Conservation (phyloP, 1,284 basidiomycete species). For the Prillingera fragicola region DNA sequence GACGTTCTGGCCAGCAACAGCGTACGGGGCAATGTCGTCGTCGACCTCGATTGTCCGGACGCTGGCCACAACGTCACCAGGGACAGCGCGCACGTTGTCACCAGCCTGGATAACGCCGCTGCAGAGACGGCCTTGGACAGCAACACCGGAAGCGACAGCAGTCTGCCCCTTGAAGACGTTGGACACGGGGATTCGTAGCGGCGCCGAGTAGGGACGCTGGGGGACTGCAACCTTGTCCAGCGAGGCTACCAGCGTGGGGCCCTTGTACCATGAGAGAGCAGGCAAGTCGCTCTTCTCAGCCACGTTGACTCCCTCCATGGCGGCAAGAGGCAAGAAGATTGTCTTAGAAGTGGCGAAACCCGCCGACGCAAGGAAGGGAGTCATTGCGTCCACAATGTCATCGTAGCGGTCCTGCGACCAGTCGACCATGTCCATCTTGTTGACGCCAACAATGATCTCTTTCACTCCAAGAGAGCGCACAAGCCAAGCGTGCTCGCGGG, state of each 20-base stretch:
- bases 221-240: constrained; percentile 81
- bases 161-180: constrained; percentile 91
- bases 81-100: constrained; percentile 76
- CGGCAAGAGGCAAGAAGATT: constrained; percentile 81
- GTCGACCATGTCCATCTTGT: constrained; percentile 86
- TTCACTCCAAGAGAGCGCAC: constrained; percentile 91
- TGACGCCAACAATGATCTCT: constrained; percentile 86
- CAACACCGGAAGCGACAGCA: constrained; percentile 62
- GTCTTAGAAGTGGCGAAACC: constrained; percentile 78
- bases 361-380: constrained; percentile 76
- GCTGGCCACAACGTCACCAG: constrained; percentile 82
- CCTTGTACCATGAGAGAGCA: constrained; percentile 66
- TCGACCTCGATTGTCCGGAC: constrained; percentile 84
- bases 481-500: constrained; percentile 89
- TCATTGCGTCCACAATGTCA: constrained; percentile 69
- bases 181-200: constrained; percentile 81
- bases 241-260: constrained; percentile 75
- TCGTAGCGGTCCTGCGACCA: constrained; percentile 81
- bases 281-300: constrained; percentile 51
- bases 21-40: constrained; percentile 73
- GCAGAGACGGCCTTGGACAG: constrained; percentile 79
- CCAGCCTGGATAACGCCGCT: constrained; percentile 88
- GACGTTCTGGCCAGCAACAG: constrained; percentile 81
- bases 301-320: constrained; percentile 80
- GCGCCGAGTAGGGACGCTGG: constrained; percentile 64